These are phyloP conservation scores for Pterocarpus santalinus DNA, from an alignment of 306 rosid genomes.

Conservation along the genomic window DNA sequence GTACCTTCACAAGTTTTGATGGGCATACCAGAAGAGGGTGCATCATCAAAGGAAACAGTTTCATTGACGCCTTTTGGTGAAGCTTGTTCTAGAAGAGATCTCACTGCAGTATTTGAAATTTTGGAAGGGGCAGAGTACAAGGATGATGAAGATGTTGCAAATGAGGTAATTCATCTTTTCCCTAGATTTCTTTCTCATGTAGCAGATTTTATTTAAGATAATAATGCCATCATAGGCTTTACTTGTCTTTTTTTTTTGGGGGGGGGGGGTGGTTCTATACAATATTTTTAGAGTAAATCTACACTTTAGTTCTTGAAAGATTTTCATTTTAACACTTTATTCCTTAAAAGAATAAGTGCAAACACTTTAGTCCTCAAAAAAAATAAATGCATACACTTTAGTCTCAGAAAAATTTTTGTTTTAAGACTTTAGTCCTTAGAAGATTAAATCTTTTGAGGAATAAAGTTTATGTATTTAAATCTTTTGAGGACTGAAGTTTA, in stretches of 20 bases:
- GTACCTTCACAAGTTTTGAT: slow-evolving; percentile 68
- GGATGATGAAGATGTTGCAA: slow-evolving; percentile 92
- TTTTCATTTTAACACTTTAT: too few species aligned
- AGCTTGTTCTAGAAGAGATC: slow-evolving; percentile 86
- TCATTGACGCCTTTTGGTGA: slow-evolving; percentile 75
- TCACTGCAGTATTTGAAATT: slow-evolving; percentile 83
- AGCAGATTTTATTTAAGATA: not conserved
- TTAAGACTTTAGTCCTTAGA: too few species aligned
- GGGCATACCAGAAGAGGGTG: slow-evolving; percentile 70
- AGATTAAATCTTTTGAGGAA: too few species aligned
- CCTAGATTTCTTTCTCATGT: slow-evolving; percentile 10
- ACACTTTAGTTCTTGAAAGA: too few species aligned
- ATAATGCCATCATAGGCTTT: slow-evolving; percentile 34
- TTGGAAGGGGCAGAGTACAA: slow-evolving; percentile 77
- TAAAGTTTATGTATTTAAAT: too few species aligned
- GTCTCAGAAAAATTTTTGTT: too few species aligned
- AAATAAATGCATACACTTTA: too few species aligned
- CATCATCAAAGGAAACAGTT: slow-evolving; percentile 51
- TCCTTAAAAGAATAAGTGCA: too few species aligned
- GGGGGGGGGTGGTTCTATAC: too few species aligned
- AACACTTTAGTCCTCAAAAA: too few species aligned
- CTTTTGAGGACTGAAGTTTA: too few species aligned
- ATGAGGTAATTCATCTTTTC: slow-evolving; percentile 66
- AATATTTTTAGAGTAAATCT: too few species aligned
- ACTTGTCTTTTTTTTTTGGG: slow-evolving; percentile 1